A percentile compares a stretch with the other conserved stretches of the same genome.
These are phyloP conservation scores for Colletotrichum aenigma DNA, from an alignment of 2,329 filamentous ascomycete species.

Conservation along the genomic window DNA sequence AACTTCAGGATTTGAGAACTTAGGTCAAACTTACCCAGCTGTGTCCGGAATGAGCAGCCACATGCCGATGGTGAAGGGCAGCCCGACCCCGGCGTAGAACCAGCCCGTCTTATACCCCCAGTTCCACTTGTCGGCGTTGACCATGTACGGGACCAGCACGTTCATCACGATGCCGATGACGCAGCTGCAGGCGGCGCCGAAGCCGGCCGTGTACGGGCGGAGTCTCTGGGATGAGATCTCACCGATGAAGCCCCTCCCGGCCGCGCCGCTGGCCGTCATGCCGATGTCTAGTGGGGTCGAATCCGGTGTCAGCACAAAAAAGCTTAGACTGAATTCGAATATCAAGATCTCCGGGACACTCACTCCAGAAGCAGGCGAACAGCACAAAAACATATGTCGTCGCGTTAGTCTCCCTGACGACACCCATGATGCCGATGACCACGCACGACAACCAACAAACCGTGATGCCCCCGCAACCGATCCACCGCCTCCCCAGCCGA, in stretches of 20 bases:
- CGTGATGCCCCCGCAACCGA: slow-evolving; percentile 15
- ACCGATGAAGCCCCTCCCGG: slow-evolving; percentile 32
- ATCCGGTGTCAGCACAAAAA: background rate
- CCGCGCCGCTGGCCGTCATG: slow-evolving; percentile 28
- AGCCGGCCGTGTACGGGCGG: slow-evolving; percentile 32
- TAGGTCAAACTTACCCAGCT: background rate
- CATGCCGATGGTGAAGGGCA: slow-evolving; percentile 30
- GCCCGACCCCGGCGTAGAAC: slow-evolving; percentile 30
- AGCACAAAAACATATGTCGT: slow-evolving; percentile 14
- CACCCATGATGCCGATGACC: slow-evolving; percentile 14
- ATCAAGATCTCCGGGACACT: background rate
- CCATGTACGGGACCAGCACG: slow-evolving; percentile 33
- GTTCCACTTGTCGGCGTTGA: slow-evolving; percentile 32
- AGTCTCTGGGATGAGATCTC: slow-evolving; percentile 39
- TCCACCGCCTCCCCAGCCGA: slow-evolving; percentile 15
- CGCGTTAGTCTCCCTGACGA: background rate
- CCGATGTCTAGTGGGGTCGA: slow-evolving; percentile 22
- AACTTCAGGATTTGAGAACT: background rate
- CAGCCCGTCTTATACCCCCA: slow-evolving; percentile 35
- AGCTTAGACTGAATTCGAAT: accelerated
- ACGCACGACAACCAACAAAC: slow-evolving; percentile 18
- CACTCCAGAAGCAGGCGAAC: slow-evolving; percentile 22
- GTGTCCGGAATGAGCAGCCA: slow-evolving; percentile 19
- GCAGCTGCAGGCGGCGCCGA: slow-evolving; percentile 28
- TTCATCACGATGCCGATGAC: slow-evolving; percentile 22